phyloP scores from a whole-genome alignment of 805 yeast species.

The Priceomyces haplophilus region DNA sequence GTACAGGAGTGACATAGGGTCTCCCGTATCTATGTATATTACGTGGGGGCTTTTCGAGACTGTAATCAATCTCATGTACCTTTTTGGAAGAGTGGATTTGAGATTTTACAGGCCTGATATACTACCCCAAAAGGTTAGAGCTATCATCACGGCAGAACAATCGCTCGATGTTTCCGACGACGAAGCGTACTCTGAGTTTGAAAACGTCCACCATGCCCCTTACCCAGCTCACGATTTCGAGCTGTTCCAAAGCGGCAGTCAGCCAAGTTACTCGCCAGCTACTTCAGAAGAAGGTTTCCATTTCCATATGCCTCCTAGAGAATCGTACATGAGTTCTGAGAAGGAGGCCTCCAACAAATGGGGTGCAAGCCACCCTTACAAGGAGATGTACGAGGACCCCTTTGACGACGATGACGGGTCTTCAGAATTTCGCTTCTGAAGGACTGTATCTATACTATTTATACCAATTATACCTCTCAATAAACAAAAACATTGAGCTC shows the following conservation, averaged over 20 bases:
- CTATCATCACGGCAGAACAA: conserved; percentile 43
- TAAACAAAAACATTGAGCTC: not conserved
- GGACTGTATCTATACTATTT: not conserved
- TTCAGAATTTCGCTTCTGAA: conserved; percentile 3
- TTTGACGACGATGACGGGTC: conserved; percentile 2
- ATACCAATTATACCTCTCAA: not conserved
- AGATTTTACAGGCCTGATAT: conserved; percentile 78
- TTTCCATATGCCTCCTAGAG: conserved; percentile 4
- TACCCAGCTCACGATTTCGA: not conserved
- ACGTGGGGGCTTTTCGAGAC: conserved; percentile 69
- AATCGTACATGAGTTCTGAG: conserved; percentile 1
- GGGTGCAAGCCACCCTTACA: not conserved
- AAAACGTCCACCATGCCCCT: not conserved
- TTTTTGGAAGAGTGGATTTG: conserved; percentile 66
- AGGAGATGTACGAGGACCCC: conserved; percentile 3
- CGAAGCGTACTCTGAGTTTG: conserved; percentile 1
- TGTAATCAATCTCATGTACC: conserved; percentile 52
- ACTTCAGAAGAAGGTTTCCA: conserved; percentile 4
- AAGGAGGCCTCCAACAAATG: not conserved
- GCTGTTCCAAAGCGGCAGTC: not conserved
- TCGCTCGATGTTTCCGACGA: conserved; percentile 30
- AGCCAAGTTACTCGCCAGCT: conserved; percentile 2
- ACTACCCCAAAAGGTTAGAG: conserved; percentile 38
- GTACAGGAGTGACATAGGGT: conserved; percentile 20
- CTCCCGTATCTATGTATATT: conserved; percentile 61